A percentile compares a stretch with the other conserved stretches of the same genome.
Conservation (phyloP, 2,329 filamentous ascomycete genomes). For the Calonectria honghensis region DNA sequence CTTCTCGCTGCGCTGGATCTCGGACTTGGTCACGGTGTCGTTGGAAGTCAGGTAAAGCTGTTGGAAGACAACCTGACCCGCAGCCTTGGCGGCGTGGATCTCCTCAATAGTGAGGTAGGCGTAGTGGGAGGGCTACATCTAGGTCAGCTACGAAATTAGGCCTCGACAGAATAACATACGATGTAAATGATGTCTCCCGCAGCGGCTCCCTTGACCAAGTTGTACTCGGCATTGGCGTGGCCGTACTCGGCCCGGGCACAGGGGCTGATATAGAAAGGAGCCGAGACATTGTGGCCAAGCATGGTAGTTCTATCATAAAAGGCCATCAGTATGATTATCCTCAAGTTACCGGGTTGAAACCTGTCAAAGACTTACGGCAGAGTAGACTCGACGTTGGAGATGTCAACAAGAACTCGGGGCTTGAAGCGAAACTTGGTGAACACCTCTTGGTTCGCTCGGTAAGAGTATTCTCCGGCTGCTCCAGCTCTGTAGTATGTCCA, state of each 20-base stretch:
- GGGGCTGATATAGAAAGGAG: constrained; percentile 74
- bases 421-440: constrained; percentile 69
- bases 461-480: constrained; percentile 73
- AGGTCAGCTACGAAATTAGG: neutral
- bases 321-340: no score
- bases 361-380: constrained; percentile 53
- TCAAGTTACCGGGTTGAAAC: neutral
- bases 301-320: constrained; percentile 65
- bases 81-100: constrained; percentile 60
- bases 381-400: constrained; percentile 65
- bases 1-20: constrained; percentile 57
- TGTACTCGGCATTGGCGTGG: constrained; percentile 68
- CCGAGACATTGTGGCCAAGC: constrained; percentile 71
- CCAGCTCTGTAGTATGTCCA: constrained; percentile 76
- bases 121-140: constrained; percentile 58
- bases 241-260: constrained; percentile 67
- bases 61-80: constrained; percentile 63
- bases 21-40: constrained; percentile 57
- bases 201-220: constrained; percentile 69
- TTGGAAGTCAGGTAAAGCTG: constrained; percentile 57
- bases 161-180: constrained; percentile 44
- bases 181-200: constrained; percentile 71
- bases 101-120: constrained; percentile 60
- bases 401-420: constrained; percentile 70
- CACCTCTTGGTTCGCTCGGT: constrained; percentile 74